Conservation (phyloP, 2,329 filamentous ascomycete species). For the Apiospora rasikravindrae region DNA sequence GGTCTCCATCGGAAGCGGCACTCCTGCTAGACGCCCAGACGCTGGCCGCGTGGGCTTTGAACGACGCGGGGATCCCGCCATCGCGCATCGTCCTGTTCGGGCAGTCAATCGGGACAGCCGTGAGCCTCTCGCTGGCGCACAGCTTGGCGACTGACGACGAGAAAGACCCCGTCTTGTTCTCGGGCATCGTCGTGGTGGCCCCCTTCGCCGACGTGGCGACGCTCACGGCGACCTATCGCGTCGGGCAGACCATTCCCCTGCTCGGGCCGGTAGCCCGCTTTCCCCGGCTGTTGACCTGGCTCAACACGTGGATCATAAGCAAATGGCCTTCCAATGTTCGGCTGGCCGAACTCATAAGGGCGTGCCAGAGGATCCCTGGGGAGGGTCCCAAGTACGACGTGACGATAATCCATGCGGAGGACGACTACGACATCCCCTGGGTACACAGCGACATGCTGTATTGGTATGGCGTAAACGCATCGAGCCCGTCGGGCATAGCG, state of each 20-base stretch:
- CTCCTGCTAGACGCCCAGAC: conserved; percentile 59
- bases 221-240: conserved; percentile 60
- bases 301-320: conserved; percentile 53
- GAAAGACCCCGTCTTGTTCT: conserved; percentile 49
- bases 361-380: conserved; percentile 37
- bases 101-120: conserved; percentile 63
- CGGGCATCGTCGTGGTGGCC: conserved; percentile 60
- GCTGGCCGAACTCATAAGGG: conserved; percentile 50
- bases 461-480: conserved; percentile 61
- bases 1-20: conserved; percentile 59
- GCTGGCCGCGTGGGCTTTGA: conserved; percentile 58
- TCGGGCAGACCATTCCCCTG: conserved; percentile 60
- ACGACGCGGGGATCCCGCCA: conserved; percentile 56
- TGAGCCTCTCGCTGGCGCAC: conserved; percentile 38
- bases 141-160: conserved; percentile 33
- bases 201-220: conserved; percentile 60
- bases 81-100: conserved; percentile 61
- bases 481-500: conserved; percentile 40
- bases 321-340: conserved; percentile 58
- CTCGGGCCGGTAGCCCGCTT: conserved; percentile 56
- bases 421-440: conserved; percentile 58
- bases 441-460: conserved; percentile 55
- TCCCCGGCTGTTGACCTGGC: conserved; percentile 49
- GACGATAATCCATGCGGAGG: conserved; percentile 55
- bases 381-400: conserved; percentile 46